These are phyloP conservation scores for Panicum virgatum DNA, from an alignment of 202 grass and related monocot species.

Conservation along the genomic window DNA sequence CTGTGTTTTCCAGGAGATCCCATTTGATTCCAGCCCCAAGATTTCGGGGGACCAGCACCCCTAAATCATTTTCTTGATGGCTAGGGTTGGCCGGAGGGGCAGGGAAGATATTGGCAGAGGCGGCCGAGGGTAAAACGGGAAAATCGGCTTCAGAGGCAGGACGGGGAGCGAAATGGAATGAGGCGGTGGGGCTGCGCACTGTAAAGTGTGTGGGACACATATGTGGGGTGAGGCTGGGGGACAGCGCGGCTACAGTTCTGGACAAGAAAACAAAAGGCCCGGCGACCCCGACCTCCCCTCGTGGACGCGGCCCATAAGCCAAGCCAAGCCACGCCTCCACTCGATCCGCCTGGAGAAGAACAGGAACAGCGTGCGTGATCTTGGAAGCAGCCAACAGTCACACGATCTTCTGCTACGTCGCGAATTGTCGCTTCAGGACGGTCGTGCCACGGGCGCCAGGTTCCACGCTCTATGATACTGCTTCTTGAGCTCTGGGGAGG, in stretches of 20 bases:
- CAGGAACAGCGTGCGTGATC: not conserved
- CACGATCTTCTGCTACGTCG: not conserved
- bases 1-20: conserved; percentile 22
- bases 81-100: conserved; percentile 9
- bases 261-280: conserved; percentile 46
- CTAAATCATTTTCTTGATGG: not conserved
- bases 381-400: not conserved
- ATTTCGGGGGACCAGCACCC: conserved; percentile 34
- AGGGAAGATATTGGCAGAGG: not conserved
- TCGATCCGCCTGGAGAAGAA: not conserved
- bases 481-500: not conserved
- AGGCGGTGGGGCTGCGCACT: conserved; percentile 22
- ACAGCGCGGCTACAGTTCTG: conserved; percentile 58
- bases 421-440: not conserved
- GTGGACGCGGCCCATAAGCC: not conserved
- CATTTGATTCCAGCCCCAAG: conserved; percentile 35
- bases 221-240: not conserved
- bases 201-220: conserved; percentile 48
- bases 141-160: not conserved
- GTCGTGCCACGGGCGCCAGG: not conserved
- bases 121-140: not conserved
- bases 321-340: too few species aligned
- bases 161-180: conserved; percentile 15
- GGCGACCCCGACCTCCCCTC: not conserved
- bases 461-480: not conserved